Evolutionary conservation across 768 basidiomycete genomes (phyloP).

Genomic region (Xerocomellus amylosporus): DNA sequence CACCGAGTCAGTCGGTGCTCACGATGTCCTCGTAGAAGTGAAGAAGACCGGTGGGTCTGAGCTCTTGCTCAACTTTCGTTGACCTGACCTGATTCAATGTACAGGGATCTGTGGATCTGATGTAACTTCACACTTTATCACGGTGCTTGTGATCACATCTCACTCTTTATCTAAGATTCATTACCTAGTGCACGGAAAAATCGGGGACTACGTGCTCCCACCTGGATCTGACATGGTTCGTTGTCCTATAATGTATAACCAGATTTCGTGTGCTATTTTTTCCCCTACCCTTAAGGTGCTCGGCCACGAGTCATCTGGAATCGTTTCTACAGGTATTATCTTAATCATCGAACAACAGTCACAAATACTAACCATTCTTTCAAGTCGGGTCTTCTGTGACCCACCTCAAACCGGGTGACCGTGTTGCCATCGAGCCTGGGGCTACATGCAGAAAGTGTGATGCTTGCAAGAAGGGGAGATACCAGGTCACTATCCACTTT

Average conservation of each 20-base stretch:
- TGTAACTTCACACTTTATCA: constrained; percentile 39
- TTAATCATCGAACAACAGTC: background rate
- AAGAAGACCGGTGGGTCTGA: constrained; percentile 80
- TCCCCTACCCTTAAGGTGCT: constrained; percentile 61
- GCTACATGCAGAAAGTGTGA: constrained; percentile 81
- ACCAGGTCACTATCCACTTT: constrained; percentile 53
- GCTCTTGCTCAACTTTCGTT: constrained; percentile 1
- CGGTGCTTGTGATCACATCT: background rate
- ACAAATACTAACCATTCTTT: background rate
- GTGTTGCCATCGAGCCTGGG: constrained; percentile 91
- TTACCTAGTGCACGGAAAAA: constrained; percentile 74
- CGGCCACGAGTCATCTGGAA: constrained; percentile 89
- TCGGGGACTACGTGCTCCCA: constrained; percentile 76
- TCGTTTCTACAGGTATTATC: constrained; percentile 60
- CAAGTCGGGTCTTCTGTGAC: constrained; percentile 76
- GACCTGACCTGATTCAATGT: constrained; percentile 10
- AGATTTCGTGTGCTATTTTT: background rate
- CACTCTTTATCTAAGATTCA: constrained; percentile 52
- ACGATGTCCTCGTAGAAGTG: constrained; percentile 84
- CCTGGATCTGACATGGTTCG: constrained; percentile 64
- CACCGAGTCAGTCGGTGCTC: constrained; percentile 48
- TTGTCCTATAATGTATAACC: constrained; percentile 2
- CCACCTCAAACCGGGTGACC: constrained; percentile 75
- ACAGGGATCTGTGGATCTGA: constrained; percentile 91
- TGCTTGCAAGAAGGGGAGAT: constrained; percentile 79